Percentiles rank a stretch among this genome's conserved stretches.
These are phyloP conservation scores for Diversispora epigaea DNA, from an alignment of 192 early-diverging fungal species.

Conservation along the genomic window DNA sequence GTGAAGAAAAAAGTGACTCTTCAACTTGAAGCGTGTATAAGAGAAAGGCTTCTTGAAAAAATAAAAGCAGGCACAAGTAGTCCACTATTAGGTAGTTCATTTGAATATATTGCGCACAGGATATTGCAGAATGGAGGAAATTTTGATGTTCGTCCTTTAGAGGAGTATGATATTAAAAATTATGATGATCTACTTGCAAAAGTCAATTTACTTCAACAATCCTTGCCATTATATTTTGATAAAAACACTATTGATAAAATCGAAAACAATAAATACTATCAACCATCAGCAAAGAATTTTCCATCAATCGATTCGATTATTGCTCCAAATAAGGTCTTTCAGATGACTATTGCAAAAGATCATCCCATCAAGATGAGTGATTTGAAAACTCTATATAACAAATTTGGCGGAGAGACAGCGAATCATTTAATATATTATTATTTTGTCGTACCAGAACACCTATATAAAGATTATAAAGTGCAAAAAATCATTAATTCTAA, in stretches of 20 bases:
- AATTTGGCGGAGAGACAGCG: background rate
- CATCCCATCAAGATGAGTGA: constrained; percentile 3
- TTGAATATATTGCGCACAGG: background rate
- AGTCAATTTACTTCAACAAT: background rate
- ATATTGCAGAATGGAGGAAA: background rate
- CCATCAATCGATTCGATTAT: constrained; percentile 1
- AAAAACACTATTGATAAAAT: too few relatives aligned
- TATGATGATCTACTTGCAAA: background rate
- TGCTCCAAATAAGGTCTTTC: constrained; percentile 10
- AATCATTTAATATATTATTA: background rate
- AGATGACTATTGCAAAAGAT: constrained; percentile 5
- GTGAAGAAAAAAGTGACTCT: background rate
- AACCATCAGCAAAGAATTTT: background rate
- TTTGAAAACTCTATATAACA: constrained; percentile 2
- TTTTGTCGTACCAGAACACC: constrained; percentile 3
- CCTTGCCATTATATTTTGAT: background rate
- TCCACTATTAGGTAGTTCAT: background rate
- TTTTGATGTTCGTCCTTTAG: constrained; percentile 18
- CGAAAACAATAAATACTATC: too few relatives aligned
- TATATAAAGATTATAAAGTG: background rate
- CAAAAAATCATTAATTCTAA: constrained; percentile 3
- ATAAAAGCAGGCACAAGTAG: background rate
- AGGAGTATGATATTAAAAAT: background rate
- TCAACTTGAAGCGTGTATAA: background rate
- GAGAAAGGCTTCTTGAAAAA: constrained; percentile 7